Conservation (phyloP, 2,329 filamentous ascomycete genomes). For the Penicillium sp. region DNA sequence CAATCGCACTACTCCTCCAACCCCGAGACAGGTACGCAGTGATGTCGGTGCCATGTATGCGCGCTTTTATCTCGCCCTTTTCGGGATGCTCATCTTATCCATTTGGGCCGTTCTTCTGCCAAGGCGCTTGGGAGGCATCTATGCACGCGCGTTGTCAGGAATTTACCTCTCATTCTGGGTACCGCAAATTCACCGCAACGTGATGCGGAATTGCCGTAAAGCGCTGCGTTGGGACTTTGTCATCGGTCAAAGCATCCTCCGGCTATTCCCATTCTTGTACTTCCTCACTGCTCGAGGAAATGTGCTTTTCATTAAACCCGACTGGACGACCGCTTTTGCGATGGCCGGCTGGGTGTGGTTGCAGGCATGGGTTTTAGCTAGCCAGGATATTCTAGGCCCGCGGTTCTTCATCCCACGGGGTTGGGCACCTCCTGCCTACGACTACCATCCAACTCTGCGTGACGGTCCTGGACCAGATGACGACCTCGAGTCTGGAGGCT, state of each 20-base stretch:
- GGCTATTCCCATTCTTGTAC: slow-evolving; percentile 78
- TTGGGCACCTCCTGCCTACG: slow-evolving; percentile 68
- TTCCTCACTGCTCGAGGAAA: slow-evolving; percentile 79
- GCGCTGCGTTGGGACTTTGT: slow-evolving; percentile 92
- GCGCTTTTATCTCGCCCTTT: slow-evolving; percentile 60
- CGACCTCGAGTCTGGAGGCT: slow-evolving; percentile 70
- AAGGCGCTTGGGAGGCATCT: slow-evolving; percentile 50
- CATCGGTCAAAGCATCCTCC: slow-evolving; percentile 73
- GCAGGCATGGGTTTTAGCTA: slow-evolving; percentile 74
- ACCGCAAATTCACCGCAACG: slow-evolving; percentile 88
- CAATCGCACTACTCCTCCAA: slow-evolving; percentile 35
- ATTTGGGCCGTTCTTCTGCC: slow-evolving; percentile 60
- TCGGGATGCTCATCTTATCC: slow-evolving; percentile 57
- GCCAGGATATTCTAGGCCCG: slow-evolving; percentile 82
- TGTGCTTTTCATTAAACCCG: slow-evolving; percentile 72
- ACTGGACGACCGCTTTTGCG: slow-evolving; percentile 62
- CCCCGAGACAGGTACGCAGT: slow-evolving; percentile 36
- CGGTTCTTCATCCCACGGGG: slow-evolving; percentile 76
- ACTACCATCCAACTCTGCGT: slow-evolving; percentile 87
- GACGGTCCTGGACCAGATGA: slow-evolving; percentile 57
- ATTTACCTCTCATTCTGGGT: slow-evolving; percentile 86
- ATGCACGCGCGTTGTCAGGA: slow-evolving; percentile 64
- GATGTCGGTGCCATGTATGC: slow-evolving; percentile 60
- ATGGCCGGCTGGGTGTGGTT: slow-evolving; percentile 80
- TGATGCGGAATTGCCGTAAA: slow-evolving; percentile 84